These are phyloP conservation scores for Scedosporium apiospermum DNA, from an alignment of 2,329 filamentous ascomycete species.

Conservation along the genomic window DNA sequence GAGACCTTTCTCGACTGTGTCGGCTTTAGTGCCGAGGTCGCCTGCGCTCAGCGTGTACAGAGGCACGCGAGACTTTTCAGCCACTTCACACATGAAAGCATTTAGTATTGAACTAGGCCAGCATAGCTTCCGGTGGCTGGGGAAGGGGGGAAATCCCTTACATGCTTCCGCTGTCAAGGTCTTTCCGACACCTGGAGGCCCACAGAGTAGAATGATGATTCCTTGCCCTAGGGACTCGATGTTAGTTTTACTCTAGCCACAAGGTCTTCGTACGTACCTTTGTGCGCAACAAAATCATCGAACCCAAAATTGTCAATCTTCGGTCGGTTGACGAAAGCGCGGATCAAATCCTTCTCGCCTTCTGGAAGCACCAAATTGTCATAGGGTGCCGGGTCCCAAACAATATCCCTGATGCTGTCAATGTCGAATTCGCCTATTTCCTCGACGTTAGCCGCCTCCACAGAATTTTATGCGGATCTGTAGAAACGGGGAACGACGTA, in stretches of 20 bases:
- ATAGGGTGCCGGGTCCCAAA: background rate
- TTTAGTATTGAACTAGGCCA: too few species aligned
- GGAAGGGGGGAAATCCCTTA: background rate
- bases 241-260: background rate
- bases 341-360: background rate
- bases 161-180: background rate
- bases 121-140: background rate
- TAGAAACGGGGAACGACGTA: background rate
- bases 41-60: constrained; percentile 12
- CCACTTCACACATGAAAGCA: background rate
- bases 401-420: background rate
- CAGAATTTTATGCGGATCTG: background rate
- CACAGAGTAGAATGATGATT: background rate
- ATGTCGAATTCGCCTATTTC: background rate
- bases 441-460: background rate
- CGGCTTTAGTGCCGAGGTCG: constrained; percentile 10
- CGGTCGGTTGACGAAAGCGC: background rate
- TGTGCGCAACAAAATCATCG: background rate
- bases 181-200: background rate
- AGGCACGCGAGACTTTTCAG: constrained; percentile 6
- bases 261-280: background rate
- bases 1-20: constrained; percentile 8
- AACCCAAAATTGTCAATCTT: background rate
- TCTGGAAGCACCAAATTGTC: background rate
- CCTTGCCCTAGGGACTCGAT: background rate